These are phyloP conservation scores for Lasiodiplodia gonubiensis DNA, from an alignment of 2,329 filamentous ascomycete genomes.

Conservation along the genomic window DNA sequence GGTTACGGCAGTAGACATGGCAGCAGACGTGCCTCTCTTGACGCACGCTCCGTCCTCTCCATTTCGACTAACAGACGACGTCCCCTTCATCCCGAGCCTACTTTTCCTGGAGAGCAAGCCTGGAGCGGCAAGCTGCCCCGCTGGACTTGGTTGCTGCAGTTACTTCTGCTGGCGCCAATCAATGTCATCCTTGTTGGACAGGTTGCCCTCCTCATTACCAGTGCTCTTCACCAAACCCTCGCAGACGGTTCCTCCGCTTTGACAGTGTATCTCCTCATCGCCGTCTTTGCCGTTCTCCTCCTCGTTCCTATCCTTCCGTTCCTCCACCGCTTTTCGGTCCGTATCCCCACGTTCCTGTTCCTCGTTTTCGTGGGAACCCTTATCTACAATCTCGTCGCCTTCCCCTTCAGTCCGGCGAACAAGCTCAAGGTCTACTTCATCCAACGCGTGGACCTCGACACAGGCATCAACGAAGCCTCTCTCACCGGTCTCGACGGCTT, in stretches of 20 bases:
- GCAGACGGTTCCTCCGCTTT: slow-evolving; percentile 79
- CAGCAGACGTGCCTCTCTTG: slow-evolving; percentile 46
- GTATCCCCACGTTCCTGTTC: slow-evolving; percentile 78
- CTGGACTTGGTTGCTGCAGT: slow-evolving; percentile 88
- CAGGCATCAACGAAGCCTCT: slow-evolving; percentile 70
- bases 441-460: slow-evolving; percentile 77
- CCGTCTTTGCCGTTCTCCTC: slow-evolving; percentile 71
- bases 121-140: slow-evolving; percentile 82
- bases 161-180: slow-evolving; percentile 79
- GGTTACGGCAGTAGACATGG: slow-evolving; percentile 49
- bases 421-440: slow-evolving; percentile 88
- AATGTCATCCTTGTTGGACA: slow-evolving; percentile 79
- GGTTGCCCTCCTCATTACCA: slow-evolving; percentile 73
- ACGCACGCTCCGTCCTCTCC: slow-evolving; percentile 35
- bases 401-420: slow-evolving; percentile 82
- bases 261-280: slow-evolving; percentile 72
- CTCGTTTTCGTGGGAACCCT: slow-evolving; percentile 75
- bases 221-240: slow-evolving; percentile 78
- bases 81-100: neutral
- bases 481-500: slow-evolving; percentile 45
- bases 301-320: slow-evolving; percentile 81
- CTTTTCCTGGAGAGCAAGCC: slow-evolving; percentile 66
- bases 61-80: slow-evolving; percentile 18
- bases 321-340: slow-evolving; percentile 82
- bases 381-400: slow-evolving; percentile 83